These are phyloP conservation scores for Linnemannia exigua DNA, from an alignment of 192 early-diverging fungal genomes.

Conservation along the genomic window DNA sequence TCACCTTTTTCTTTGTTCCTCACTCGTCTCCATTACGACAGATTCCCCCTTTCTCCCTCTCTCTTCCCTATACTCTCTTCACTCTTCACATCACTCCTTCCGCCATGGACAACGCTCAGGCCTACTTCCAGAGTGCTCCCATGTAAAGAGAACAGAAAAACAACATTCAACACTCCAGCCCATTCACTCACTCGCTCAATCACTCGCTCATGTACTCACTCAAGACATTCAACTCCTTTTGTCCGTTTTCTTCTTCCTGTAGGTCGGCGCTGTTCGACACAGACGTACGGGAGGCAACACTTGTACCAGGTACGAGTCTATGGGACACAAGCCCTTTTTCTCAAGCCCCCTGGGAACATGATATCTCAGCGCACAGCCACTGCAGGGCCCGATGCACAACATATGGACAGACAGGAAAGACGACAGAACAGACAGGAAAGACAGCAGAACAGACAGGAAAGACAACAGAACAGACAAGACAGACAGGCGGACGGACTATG, in stretches of 20 bases:
- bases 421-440: background rate
- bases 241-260: background rate
- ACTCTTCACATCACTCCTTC: background rate
- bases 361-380: background rate
- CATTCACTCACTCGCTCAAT: background rate
- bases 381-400: background rate
- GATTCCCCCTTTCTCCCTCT: background rate
- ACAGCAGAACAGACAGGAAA: background rate
- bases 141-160: slow-evolving; percentile 6
- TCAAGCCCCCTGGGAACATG: no score
- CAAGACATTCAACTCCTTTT: background rate
- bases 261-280: background rate
- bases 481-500: no score
- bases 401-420: background rate
- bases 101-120: slow-evolving; percentile 18
- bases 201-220: background rate
- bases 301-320: background rate
- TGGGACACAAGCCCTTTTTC: background rate
- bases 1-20: background rate
- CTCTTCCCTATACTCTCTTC: background rate
- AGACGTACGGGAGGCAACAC: background rate
- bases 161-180: background rate
- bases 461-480: background rate
- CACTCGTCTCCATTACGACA: background rate
- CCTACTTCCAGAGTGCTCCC: slow-evolving; percentile 20